phyloP scores from a whole-genome alignment of 805 yeast genomes.

The Cyberlindnera lachancei region DNA sequence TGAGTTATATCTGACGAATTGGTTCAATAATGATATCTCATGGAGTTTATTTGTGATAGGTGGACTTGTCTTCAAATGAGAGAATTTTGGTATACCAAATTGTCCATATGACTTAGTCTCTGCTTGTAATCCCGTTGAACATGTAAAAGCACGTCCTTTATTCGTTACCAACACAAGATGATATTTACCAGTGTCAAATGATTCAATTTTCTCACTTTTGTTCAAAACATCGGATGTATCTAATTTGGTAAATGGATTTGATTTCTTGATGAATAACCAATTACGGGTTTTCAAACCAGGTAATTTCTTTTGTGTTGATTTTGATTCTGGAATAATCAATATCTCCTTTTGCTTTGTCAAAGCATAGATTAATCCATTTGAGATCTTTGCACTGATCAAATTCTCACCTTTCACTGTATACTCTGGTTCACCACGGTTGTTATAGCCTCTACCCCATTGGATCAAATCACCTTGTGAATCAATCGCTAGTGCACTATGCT shows the following conservation, averaged over 20 bases:
- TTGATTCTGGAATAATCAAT: constrained; percentile 26
- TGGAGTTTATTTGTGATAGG: constrained; percentile 42
- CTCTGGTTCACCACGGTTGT: constrained; percentile 25
- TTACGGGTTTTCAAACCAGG: constrained; percentile 7
- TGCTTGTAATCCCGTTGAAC: constrained; percentile 44
- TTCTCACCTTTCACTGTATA: constrained; percentile 40
- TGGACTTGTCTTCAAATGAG: constrained; percentile 55
- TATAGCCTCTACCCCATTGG: constrained; percentile 54
- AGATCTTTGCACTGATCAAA: constrained; percentile 36
- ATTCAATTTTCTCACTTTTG: constrained; percentile 41
- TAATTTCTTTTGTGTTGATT: constrained; percentile 5
- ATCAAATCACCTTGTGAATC: constrained; percentile 63
- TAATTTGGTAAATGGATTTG: constrained; percentile 8
- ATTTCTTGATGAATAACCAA: constrained; percentile 10
- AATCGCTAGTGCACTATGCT: constrained; percentile 42
- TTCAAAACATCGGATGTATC: constrained; percentile 1
- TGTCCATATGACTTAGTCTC: constrained; percentile 55
- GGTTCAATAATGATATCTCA: constrained; percentile 52
- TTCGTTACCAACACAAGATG: constrained; percentile 43
- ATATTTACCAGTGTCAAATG: constrained; percentile 51
- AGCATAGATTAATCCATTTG: constrained; percentile 48
- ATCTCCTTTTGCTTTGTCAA: constrained; percentile 31
- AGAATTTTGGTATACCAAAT: constrained; percentile 67
- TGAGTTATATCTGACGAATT: constrained; percentile 15
- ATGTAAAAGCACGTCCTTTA: constrained; percentile 6